phyloP scores from a whole-genome alignment of 2,329 filamentous ascomycete species.

The Talaromyces sp. region DNA sequence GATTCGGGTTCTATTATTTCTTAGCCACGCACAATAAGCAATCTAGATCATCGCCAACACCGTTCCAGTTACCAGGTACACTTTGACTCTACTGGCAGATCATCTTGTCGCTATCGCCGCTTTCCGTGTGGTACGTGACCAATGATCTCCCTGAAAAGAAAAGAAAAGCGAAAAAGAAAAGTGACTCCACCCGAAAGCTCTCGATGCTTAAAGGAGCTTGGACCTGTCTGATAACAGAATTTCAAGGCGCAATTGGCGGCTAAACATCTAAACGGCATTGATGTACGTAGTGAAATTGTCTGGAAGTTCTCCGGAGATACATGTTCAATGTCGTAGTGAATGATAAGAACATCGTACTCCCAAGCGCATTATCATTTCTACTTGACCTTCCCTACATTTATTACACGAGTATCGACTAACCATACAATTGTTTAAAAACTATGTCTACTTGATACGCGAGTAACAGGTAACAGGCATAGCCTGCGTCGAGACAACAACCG shows the following conservation, averaged over 20 bases:
- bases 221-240: background rate
- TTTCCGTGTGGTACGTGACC: background rate
- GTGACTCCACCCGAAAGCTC: background rate
- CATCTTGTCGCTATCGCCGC: background rate
- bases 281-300: background rate
- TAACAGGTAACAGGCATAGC: background rate
- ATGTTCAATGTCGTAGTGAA: background rate
- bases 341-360: background rate
- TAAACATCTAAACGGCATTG: background rate
- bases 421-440: background rate
- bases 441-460: background rate
- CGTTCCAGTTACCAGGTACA: background rate
- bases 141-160: background rate
- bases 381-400: background rate
- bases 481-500: background rate
- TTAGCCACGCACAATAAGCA: background rate
- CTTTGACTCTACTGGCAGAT: background rate
- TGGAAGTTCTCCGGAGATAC: background rate
- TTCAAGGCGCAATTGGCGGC: constrained; percentile 2
- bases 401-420: background rate
- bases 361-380: background rate
- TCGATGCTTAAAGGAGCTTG: background rate
- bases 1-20: background rate
- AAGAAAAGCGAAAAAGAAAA: background rate
- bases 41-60: background rate